Evolutionary conservation across 192 early-diverging fungal genomes (phyloP).

Genomic region (Mortierella claussenii): DNA sequence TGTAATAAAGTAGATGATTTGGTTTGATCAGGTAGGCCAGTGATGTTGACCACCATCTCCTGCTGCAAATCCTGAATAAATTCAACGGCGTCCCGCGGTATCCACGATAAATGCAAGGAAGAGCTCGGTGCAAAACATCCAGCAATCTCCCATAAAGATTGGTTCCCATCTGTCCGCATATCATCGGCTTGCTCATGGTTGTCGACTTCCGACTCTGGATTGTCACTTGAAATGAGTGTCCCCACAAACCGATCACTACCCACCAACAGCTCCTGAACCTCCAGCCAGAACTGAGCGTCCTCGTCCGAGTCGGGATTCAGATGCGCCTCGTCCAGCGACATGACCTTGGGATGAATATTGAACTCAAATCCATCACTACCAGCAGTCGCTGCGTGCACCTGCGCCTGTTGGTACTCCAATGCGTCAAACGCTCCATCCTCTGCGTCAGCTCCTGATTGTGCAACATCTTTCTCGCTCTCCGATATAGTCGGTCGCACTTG

Average conservation of each 20-base stretch:
- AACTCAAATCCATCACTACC: constrained; percentile 16
- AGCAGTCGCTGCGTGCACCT: not conserved
- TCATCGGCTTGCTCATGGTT: not conserved
- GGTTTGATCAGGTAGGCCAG: constrained; percentile 33
- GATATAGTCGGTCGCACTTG: not conserved
- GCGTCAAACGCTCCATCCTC: not conserved
- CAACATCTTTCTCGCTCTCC: not conserved
- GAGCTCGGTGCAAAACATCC: constrained; percentile 47
- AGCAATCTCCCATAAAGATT: constrained; percentile 13
- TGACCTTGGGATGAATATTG: constrained; percentile 27
- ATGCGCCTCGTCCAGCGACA: constrained; percentile 31
- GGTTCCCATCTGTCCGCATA: not conserved
- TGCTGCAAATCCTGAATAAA: constrained; percentile 46
- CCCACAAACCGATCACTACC: constrained; percentile 22
- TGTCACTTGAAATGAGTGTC: constrained; percentile 6
- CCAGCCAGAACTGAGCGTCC: constrained; percentile 48
- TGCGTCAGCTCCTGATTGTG: not conserved
- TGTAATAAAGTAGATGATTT: constrained; percentile 33
- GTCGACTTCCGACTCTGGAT: not conserved
- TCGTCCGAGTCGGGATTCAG: constrained; percentile 49
- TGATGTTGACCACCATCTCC: constrained; percentile 26
- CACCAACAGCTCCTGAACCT: constrained; percentile 36
- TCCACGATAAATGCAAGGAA: constrained; percentile 38
- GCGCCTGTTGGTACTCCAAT: not conserved
- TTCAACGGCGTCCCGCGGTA: constrained; percentile 4